A percentile compares a stretch with the other conserved stretches of the same genome.
Conservation (phyloP, 305 asterid genomes). For the Caryopteris hybrid region DNA sequence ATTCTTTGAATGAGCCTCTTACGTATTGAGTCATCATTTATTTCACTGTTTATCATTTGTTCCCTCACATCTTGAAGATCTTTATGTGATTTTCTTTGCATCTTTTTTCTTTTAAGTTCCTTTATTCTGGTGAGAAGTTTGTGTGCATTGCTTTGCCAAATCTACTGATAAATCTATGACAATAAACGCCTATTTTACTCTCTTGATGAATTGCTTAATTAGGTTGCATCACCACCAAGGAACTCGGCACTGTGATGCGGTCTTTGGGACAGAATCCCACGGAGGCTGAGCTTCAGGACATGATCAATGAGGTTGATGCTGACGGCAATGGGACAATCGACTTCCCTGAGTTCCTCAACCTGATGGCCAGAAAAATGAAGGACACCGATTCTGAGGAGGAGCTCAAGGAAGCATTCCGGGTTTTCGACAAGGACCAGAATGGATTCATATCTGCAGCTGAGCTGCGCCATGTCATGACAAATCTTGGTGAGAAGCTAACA, state of each 20-base stretch:
- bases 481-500: constrained; percentile 81
- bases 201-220: constrained; percentile 3
- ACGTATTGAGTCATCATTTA: not conserved
- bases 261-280: constrained; percentile 80
- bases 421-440: constrained; percentile 76
- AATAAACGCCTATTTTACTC: not conserved
- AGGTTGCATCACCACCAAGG: constrained; percentile 88
- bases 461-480: constrained; percentile 80
- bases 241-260: constrained; percentile 85
- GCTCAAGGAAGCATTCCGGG: constrained; percentile 80
- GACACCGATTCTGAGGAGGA: constrained; percentile 82
- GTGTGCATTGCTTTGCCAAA: not conserved
- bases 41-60: not conserved
- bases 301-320: constrained; percentile 79
- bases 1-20: not conserved
- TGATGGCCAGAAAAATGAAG: constrained; percentile 82
- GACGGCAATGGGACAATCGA: constrained; percentile 81
- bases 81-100: not conserved
- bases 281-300: too few relatives aligned
- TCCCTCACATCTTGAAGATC: not conserved
- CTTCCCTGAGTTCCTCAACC: constrained; percentile 77
- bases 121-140: not conserved
- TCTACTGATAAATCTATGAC: not conserved
- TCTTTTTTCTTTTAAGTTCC: not conserved
- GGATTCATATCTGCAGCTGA: constrained; percentile 81